Evolutionary conservation across 2,329 filamentous ascomycete species (phyloP), one percentile per base, ranked within the genome.

Genomic region (Fusarium palustre): DNA sequence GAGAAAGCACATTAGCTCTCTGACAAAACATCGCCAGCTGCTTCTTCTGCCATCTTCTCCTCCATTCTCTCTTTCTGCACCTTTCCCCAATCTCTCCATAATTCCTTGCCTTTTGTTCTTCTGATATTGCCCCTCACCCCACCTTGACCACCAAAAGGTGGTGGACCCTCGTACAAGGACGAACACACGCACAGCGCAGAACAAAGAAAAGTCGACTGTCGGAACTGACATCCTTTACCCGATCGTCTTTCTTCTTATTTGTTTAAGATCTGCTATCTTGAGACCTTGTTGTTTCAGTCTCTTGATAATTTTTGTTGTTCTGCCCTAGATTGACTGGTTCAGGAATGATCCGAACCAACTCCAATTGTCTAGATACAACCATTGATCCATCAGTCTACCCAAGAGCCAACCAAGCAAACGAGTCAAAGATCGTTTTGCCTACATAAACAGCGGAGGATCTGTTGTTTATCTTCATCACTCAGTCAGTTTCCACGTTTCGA

Each of bases 131-230:
- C 66, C 58, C 69, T 61, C 66, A 67, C 69, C 56, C 68, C 61
- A 63, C 61, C 57, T 66, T 58, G 45, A 43, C 55, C 49, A 65
- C 47, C 57, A 59, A 54, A 45, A 49, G 64, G 59, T 69, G 62
- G 69, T 64, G 69, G 69, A 67, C 47, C 55, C 53, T 68, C 67
- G 52, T 65, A 65, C 60, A 60, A 59, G 53, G 53, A 64, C 55
- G 36, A 56, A 18, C 59, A 52, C 39, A 50, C 59, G 53, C 59
- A 64, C 61, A 64, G 45, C 22, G 39, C 22, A 55, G 64, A 68
- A 71, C 68, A 71, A 69, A 71, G 60, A 55, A 62, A 70, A 64
- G 46, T 55, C 46, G 50, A 53, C 46, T 55, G 53, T 48, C 64
- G 61, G 68, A 15, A 20, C 15, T 46, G 42, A 54, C 68, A 64